Evolutionary conservation across 441 rosid genomes (phyloP).

Genomic region (Heliophila coronopifolia): DNA sequence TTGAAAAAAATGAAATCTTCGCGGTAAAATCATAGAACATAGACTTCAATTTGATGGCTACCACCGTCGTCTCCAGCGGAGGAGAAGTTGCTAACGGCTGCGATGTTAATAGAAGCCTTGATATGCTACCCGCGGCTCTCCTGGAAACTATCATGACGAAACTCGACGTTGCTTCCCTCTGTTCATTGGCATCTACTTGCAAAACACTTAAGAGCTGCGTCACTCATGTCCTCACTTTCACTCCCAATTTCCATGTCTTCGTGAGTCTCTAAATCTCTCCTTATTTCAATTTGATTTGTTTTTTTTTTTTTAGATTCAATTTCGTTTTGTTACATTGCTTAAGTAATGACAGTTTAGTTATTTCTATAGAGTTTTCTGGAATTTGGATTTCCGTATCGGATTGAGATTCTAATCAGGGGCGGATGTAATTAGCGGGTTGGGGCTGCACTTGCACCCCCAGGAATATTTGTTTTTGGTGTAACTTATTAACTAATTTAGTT

Average conservation of each 20-base stretch:
- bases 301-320: not conserved
- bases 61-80: conserved; percentile 7
- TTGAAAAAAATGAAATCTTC: not conserved
- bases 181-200: conserved; percentile 68
- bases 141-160: conserved; percentile 59
- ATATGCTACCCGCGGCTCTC: conserved; percentile 61
- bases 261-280: conserved; percentile 40
- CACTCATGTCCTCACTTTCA: conserved; percentile 62
- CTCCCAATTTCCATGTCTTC: conserved; percentile 62
- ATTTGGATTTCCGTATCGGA: not conserved
- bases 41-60: conserved; percentile 16
- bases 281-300: not conserved
- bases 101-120: conserved; percentile 37
- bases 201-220: conserved; percentile 44
- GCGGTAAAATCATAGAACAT: not conserved
- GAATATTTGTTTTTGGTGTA: no score
- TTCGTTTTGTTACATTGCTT: not conserved
- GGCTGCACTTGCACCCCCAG: no score
- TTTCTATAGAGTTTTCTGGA: not conserved
- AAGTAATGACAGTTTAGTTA: not conserved
- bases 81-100: conserved; percentile 8
- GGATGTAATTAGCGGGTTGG: no score
- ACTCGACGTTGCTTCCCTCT: conserved; percentile 70
- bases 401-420: no score
- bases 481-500: no score